Evolutionary conservation across 495 filamentous ascomycete species (phyloP), one percentile per base, ranked within the genome.

Genomic region (Endocarpon pusillum): DNA sequence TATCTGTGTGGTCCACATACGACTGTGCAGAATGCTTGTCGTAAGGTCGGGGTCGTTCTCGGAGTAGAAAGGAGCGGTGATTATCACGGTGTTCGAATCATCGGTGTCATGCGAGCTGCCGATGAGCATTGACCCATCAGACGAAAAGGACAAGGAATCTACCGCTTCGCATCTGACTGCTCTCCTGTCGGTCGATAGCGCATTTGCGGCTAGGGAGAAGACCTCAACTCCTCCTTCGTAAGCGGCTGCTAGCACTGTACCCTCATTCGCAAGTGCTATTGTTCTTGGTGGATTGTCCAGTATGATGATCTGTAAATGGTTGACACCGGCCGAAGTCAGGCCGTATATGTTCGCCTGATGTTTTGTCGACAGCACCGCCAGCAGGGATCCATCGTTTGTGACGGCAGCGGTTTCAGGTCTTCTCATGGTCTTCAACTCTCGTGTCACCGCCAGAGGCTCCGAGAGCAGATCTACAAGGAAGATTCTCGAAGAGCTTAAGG

Each of bases 161-260:
- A 86, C 77, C 2, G 67, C 66, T 42, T 76, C 72, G 44, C 83
- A 91, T 40, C 86, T 84, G 26, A 92, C 80, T 1, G 79, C 72
- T 43, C 85, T 66, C 39, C 80, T 59, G 38, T 85, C 73, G 3
- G 75, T 78, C 14, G 69, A 59, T 12, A 75, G 42, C 6, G 69
- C 72, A 22, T 59, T 65, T 7, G 72, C 59, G 22, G 68, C 72
- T 14, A 92, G 53, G 4, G 83, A 76, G 30, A 84, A 73, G 1
- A 94, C 79, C 45, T 93, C 85, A 38, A 94, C 84, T 10, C 78
- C 79, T 20, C 79, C 78, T 43, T 81, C 71, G 57, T 81, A 92
- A 8, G 81, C 82, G n/a, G 83, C 74, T 16, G 83, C 85, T 38
- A 93, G 59, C 14, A 92, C 79, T 27, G 72, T 66, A 15, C 82